A percentile compares a stretch with the other conserved stretches of the same genome.
Evolutionary conservation across 2,329 filamentous ascomycete species (phyloP).

Genomic region (Aspergillus sergii): DNA sequence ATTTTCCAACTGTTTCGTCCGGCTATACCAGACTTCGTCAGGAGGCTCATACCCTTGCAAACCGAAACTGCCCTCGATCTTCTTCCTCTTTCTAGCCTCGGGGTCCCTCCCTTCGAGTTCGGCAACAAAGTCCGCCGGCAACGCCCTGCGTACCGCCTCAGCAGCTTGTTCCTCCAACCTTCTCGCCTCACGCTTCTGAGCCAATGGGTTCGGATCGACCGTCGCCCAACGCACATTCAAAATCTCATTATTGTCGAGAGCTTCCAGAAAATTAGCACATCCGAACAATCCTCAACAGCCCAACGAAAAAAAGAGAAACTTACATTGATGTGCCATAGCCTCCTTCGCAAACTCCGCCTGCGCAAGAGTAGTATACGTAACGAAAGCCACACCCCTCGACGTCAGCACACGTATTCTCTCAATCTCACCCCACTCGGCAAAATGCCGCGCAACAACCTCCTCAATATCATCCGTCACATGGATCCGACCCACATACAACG

Average conservation of each 20-base stretch:
- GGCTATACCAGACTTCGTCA: constrained; percentile 89
- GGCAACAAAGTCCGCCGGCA: constrained; percentile 87
- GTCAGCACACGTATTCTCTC: constrained; percentile 88
- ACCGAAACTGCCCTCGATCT: constrained; percentile 86
- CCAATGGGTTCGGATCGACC: constrained; percentile 91
- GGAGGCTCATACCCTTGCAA: constrained; percentile 90
- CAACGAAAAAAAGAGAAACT: background rate
- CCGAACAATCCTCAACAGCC: background rate
- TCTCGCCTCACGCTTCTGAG: constrained; percentile 85
- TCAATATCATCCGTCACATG: constrained; percentile 97
- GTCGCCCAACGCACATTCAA: constrained; percentile 98
- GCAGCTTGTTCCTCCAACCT: constrained; percentile 94
- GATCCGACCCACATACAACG: constrained; percentile 89
- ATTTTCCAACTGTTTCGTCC: constrained; percentile 70
- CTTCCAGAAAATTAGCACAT: background rate
- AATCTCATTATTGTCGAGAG: constrained; percentile 86
- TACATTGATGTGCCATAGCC: constrained; percentile 87
- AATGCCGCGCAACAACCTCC: constrained; percentile 91
- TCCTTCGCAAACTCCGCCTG: constrained; percentile 91
- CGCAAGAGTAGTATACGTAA: constrained; percentile 89
- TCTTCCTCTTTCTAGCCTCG: constrained; percentile 82
- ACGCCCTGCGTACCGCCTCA: constrained; percentile 82
- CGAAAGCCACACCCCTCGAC: constrained; percentile 85
- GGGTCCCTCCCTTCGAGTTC: constrained; percentile 92
- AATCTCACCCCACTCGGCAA: constrained; percentile 93